Conservation (phyloP, 2,329 filamentous ascomycete genomes). For the Nigrospora oryzae region DNA sequence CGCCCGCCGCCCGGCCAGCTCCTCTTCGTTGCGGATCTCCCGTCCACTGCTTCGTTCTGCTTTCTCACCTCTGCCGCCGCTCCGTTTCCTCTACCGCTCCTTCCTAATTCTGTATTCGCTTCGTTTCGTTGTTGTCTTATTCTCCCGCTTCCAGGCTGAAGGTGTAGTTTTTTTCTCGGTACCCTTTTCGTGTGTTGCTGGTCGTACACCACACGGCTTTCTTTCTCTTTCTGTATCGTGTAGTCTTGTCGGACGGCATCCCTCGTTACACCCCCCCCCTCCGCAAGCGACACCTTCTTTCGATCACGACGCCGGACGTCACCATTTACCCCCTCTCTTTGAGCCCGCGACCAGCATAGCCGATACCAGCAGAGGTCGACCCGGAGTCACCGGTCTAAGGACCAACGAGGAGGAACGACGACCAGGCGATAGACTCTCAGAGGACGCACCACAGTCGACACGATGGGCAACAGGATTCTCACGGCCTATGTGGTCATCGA, state of each 20-base stretch:
- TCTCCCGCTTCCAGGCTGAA: constrained; percentile 1
- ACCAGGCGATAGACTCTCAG: neutral
- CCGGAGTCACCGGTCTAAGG: constrained; percentile 5
- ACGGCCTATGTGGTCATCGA: constrained; percentile 38
- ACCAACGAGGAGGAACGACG: constrained; percentile 8
- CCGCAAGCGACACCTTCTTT: neutral
- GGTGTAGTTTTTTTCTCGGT: neutral
- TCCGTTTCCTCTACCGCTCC: too few relatives aligned
- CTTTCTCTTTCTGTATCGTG: neutral
- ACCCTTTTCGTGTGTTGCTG: neutral
- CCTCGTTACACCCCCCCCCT: too few relatives aligned
- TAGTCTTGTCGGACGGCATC: too few relatives aligned
- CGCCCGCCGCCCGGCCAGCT: too few relatives aligned
- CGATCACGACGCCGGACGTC: constrained; percentile 31
- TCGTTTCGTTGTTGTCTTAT: too few relatives aligned
- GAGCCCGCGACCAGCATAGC: too few relatives aligned
- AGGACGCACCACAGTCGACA: neutral
- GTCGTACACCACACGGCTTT: neutral
- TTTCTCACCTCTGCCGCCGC: too few relatives aligned
- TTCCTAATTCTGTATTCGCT: too few relatives aligned
- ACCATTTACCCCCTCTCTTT: neutral
- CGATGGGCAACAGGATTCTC: constrained; percentile 49
- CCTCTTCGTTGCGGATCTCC: too few relatives aligned
- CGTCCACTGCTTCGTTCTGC: too few relatives aligned
- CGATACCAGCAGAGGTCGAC: constrained; percentile 2